A percentile compares a stretch with the other conserved stretches of the same genome.
Evolutionary conservation across 2,329 filamentous ascomycete species (phyloP).

Genomic region (Pseudohalonectria lignicola): DNA sequence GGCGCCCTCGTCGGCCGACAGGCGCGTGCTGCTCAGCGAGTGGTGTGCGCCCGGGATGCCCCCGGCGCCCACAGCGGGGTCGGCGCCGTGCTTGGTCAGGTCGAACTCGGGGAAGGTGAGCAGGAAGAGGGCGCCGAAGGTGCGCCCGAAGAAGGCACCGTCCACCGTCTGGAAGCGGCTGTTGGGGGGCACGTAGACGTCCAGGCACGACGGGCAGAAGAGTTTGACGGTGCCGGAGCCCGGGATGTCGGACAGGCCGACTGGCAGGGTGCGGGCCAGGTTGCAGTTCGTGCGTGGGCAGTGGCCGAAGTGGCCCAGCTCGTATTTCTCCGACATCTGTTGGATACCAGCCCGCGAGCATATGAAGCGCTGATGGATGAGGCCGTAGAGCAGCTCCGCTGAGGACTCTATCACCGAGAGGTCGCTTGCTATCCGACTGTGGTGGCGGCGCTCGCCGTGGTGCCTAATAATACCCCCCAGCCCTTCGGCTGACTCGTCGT

Average conservation of each 20-base stretch:
- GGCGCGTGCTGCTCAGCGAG: conserved; percentile 15
- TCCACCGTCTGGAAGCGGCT: conserved; percentile 96
- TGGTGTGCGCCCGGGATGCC: no score
- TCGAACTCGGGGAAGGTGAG: conserved; percentile 98
- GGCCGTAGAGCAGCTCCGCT: conserved; percentile 93
- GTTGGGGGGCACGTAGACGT: conserved; percentile 95
- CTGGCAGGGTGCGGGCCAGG: conserved; percentile 79
- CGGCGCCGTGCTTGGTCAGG: conserved; percentile 59
- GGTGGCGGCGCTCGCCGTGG: conserved; percentile 60
- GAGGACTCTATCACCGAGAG: conserved; percentile 93
- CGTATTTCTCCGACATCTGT: conserved; percentile 99
- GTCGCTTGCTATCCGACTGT: conserved; percentile 80
- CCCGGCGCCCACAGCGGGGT: conserved; percentile 43
- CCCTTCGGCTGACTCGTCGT: conserved; percentile 57
- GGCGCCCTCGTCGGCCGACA: conserved; percentile 31
- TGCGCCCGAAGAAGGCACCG: conserved; percentile 95
- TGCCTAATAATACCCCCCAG: conserved; percentile 34
- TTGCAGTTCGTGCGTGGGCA: conserved; percentile 94
- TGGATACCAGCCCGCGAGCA: conserved; percentile 93
- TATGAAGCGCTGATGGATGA: conserved; percentile 98
- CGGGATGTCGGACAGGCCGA: conserved; percentile 87
- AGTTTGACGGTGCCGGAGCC: conserved; percentile 97
- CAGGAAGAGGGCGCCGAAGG: conserved; percentile 93
- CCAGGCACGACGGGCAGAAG: conserved; percentile 92
- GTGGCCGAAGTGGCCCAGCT: conserved; percentile 87